Percentiles rank a stretch among this genome's conserved stretches.
phyloP scores from a whole-genome alignment of 306 rosid genomes.

The Vigna trinervia region DNA sequence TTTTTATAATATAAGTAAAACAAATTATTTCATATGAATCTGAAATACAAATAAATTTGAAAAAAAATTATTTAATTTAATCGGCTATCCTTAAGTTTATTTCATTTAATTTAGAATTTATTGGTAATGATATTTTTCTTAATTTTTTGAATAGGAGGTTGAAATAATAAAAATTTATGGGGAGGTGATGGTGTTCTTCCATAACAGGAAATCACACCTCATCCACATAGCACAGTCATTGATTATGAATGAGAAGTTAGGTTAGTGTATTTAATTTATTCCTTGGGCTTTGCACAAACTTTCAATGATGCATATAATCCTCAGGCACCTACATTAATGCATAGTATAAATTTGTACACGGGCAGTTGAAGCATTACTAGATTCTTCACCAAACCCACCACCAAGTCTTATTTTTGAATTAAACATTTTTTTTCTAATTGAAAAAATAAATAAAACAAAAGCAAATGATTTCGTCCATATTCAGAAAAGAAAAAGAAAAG shows the following conservation, averaged over 20 bases:
- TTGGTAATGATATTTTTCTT: too few relatives aligned
- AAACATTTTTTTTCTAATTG: too few relatives aligned
- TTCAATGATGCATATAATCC: constrained; percentile 15
- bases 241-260: constrained; percentile 30
- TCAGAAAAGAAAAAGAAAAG: neutral
- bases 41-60: too few relatives aligned
- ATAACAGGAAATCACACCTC: neutral
- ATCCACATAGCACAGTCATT: constrained; percentile 8
- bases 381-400: constrained; percentile 18
- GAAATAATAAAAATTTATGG: neutral
- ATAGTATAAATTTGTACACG: neutral
- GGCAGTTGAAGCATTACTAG: constrained; percentile 28
- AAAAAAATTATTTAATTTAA: too few relatives aligned
- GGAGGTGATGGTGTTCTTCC: neutral
- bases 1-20: too few relatives aligned
- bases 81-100: too few relatives aligned
- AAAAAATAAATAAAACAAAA: neutral
- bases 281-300: constrained; percentile 8
- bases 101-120: too few relatives aligned
- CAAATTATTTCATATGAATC: too few relatives aligned
- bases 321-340: constrained; percentile 31
- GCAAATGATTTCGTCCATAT: neutral
- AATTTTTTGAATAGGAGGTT: too few relatives aligned
- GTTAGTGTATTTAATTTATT: constrained; percentile 36
- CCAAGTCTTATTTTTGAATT: too few relatives aligned